phyloP scores from a whole-genome alignment of 2,329 filamentous ascomycete genomes.

The Fusarium drepaniforme region DNA sequence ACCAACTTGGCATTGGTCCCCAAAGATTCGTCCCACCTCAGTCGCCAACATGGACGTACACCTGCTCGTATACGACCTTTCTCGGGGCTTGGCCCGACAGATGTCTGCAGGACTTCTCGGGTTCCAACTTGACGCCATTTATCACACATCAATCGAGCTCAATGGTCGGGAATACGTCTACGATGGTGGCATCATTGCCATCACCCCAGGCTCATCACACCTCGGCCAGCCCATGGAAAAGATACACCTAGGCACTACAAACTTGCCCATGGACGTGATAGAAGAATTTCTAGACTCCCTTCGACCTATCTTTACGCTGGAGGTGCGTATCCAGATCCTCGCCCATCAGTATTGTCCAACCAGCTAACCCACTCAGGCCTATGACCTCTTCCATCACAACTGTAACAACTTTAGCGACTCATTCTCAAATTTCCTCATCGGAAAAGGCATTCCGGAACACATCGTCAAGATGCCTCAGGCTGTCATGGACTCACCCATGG shows the following conservation, averaged over 20 bases:
- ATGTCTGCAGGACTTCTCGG: constrained; percentile 66
- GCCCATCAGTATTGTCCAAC: neutral
- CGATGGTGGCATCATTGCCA: constrained; percentile 87
- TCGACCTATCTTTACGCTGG: constrained; percentile 82
- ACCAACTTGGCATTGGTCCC: neutral
- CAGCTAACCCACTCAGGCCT: constrained; percentile 67
- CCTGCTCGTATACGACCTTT: constrained; percentile 84
- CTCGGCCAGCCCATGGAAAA: constrained; percentile 86
- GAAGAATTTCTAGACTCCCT: constrained; percentile 90
- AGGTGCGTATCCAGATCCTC: constrained; percentile 60
- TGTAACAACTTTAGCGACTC: constrained; percentile 99
- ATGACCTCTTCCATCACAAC: constrained; percentile 91
- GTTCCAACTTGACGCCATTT: constrained; percentile 86
- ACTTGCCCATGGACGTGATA: constrained; percentile 84
- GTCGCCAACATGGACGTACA: constrained; percentile 74
- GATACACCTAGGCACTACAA: constrained; percentile 80
- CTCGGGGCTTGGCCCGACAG: constrained; percentile 68
- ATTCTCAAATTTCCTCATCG: constrained; percentile 88
- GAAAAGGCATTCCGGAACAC: constrained; percentile 87
- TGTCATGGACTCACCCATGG: constrained; percentile 88
- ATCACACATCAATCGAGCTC: constrained; percentile 92
- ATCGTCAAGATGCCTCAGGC: constrained; percentile 88
- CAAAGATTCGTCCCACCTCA: neutral
- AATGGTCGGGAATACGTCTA: constrained; percentile 91
- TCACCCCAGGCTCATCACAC: constrained; percentile 85